Evolutionary conservation across 352 stramenopile species (phyloP).

Genomic region (Phytophthora fragariae): DNA sequence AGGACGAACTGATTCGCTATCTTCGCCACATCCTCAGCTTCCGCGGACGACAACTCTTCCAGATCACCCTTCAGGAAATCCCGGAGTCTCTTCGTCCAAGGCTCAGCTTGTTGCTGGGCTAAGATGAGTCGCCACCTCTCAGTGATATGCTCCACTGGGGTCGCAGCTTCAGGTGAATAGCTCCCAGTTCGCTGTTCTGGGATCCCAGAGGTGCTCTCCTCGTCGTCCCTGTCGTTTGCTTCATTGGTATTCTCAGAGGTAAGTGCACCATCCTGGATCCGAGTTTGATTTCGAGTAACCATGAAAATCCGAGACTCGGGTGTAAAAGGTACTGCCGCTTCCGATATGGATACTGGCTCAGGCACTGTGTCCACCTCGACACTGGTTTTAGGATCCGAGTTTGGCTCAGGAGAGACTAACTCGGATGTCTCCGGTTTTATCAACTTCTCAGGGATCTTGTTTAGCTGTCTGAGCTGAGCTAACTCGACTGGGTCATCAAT

Average conservation of each 20-base stretch:
- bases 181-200: background rate
- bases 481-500: constrained; percentile 2
- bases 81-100: background rate
- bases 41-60: background rate
- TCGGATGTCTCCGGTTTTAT: background rate
- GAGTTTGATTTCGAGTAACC: no score
- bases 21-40: background rate
- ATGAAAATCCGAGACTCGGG: no score
- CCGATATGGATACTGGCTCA: background rate
- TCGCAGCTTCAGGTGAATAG: background rate
- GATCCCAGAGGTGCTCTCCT: no score
- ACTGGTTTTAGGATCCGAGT: background rate
- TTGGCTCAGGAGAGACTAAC: background rate
- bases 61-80: background rate
- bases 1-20: background rate
- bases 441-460: background rate
- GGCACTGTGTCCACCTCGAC: background rate
- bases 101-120: background rate
- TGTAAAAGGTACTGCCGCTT: no score
- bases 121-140: background rate
- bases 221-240: no score
- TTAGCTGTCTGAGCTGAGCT: background rate
- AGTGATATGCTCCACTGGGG: background rate
- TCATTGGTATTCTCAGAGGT: no score
- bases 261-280: no score